Evolutionary conservation across 73 alveolate genomes (phyloP), one percentile per base, ranked within the genome.

Genomic region (Paramecium bursaria): DNA sequence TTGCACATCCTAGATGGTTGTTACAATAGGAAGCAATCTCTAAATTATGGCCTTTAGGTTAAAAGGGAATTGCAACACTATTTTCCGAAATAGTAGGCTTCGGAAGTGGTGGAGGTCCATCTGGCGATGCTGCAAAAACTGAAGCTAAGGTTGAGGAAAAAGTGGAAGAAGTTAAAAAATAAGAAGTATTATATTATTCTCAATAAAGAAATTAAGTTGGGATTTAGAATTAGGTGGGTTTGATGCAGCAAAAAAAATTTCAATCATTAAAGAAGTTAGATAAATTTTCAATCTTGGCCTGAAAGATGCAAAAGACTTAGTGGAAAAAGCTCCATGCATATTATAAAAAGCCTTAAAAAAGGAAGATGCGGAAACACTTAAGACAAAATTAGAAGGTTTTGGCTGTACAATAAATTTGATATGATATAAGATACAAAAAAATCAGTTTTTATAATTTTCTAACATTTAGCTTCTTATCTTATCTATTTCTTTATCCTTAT

Each of bases 261-360:
- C 90, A 75, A 75, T 92, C 7, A 92, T 92, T 47, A 92, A 92
- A 82, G 97, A 92, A 54, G 87, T 92, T 49, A 92, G 95, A 90
- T 82, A 88, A 23, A 19, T 92, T 15, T 88, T 90, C 7, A 86
- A 82, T n/a, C 87, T 92, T 3, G 97, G 97, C 3, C 76, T 92
- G 39, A 92, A 92, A 75, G 97, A 92, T 61, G 97, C 95, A 9
- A 92, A 92, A 74, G 97, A 92, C 22, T 48, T 79, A 85, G 94
- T 92, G 26, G 97, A 92, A 61, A 85, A 86, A 25, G 90, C 92
- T 3, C 97, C 97, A 9, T 85, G 74, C 17, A 90, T 85, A 91
- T 47, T 92, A 15, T 88, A 91, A 50, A 86, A 90, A 49, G 88
- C 85, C 26, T 75, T 75, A 30, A 50, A 60, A 48, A 92, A 90